Evolutionary conservation across 2,329 filamentous ascomycete genomes (phyloP).

Genomic region (Mollisia scopiformis): DNA sequence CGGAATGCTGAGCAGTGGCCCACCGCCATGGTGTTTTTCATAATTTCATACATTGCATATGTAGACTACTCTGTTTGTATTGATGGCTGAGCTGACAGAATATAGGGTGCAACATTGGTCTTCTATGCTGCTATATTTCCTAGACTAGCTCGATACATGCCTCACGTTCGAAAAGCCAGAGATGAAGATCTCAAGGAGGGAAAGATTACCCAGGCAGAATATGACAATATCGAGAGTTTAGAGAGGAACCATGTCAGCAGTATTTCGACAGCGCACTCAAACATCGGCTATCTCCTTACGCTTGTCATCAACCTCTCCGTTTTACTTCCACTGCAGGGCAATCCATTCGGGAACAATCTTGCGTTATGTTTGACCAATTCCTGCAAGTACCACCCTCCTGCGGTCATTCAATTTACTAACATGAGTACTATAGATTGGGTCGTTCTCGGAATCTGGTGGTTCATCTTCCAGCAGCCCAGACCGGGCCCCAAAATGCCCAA

Average conservation of each 20-base stretch:
- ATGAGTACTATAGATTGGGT: slow-evolving; percentile 41
- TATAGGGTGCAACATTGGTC: slow-evolving; percentile 40
- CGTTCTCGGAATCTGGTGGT: slow-evolving; percentile 46
- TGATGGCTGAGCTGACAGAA: background rate
- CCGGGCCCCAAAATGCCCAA: slow-evolving; percentile 43
- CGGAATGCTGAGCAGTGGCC: slow-evolving; percentile 42
- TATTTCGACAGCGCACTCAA: slow-evolving; percentile 46
- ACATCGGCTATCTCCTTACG: slow-evolving; percentile 45
- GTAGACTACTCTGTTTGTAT: slow-evolving; percentile 7
- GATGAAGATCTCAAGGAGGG: slow-evolving; percentile 44
- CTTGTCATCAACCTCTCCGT: slow-evolving; percentile 44
- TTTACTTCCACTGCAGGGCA: slow-evolving; percentile 41
- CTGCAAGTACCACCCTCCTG: slow-evolving; percentile 34
- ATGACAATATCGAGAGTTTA: slow-evolving; percentile 45
- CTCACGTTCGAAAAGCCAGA: slow-evolving; percentile 44
- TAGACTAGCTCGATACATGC: slow-evolving; percentile 42
- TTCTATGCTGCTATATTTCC: slow-evolving; percentile 47
- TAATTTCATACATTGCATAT: slow-evolving; percentile 44
- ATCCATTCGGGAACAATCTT: slow-evolving; percentile 42
- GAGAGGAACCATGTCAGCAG: slow-evolving; percentile 46
- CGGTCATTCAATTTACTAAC: background rate
- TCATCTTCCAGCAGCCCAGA: slow-evolving; percentile 44
- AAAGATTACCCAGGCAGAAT: slow-evolving; percentile 41
- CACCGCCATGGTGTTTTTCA: slow-evolving; percentile 43
- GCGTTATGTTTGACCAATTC: slow-evolving; percentile 45